phyloP scores from a whole-genome alignment of 2,329 filamentous ascomycete species.

The Aspergillus fumigatiaffinis region DNA sequence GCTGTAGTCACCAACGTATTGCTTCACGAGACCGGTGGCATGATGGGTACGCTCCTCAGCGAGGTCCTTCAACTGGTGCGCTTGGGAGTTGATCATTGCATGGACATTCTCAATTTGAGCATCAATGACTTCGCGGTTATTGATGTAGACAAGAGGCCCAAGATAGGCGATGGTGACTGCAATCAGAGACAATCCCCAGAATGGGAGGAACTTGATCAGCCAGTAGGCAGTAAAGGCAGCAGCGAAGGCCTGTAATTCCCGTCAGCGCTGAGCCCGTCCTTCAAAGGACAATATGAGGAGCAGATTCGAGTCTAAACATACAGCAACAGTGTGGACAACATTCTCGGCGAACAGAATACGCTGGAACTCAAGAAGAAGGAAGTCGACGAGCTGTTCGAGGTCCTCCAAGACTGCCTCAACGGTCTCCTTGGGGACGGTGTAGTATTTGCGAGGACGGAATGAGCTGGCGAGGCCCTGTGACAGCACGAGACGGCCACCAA shows the following conservation, averaged over 20 bases:
- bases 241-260: constrained; percentile 50
- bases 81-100: constrained; percentile 54
- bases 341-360: constrained; percentile 65
- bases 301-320: constrained; percentile 37
- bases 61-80: constrained; percentile 56
- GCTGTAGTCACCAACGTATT: constrained; percentile 58
- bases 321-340: constrained; percentile 55
- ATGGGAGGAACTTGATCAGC: constrained; percentile 62
- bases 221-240: constrained; percentile 59
- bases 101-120: constrained; percentile 53
- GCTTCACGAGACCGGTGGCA: constrained; percentile 55
- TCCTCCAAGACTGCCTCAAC: constrained; percentile 60
- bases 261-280: not conserved
- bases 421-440: constrained; percentile 61
- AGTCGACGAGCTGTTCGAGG: constrained; percentile 62
- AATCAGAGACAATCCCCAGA: constrained; percentile 61
- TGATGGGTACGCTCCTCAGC: constrained; percentile 58
- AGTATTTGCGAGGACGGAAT: constrained; percentile 62
- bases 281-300: not conserved
- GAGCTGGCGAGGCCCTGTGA: constrained; percentile 58
- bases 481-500: constrained; percentile 53
- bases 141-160: constrained; percentile 59
- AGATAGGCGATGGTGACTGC: constrained; percentile 55
- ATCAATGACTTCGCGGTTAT: constrained; percentile 63
- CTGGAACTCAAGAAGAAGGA: constrained; percentile 66